Conservation (phyloP, 768 basidiomycete genomes). For the Cubamyces lactineus region DNA sequence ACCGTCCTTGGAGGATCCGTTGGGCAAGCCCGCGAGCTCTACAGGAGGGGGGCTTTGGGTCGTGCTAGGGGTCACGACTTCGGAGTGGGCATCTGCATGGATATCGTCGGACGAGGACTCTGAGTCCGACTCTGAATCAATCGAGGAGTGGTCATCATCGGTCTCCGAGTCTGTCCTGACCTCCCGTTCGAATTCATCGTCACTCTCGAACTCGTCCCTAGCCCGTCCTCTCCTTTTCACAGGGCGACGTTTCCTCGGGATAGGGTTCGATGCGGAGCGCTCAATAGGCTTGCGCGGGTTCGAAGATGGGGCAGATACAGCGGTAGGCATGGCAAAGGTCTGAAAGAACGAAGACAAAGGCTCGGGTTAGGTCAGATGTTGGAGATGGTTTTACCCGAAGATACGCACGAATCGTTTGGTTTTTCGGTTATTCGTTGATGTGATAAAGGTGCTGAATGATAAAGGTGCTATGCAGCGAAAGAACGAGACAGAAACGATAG, state of each 20-base stretch:
- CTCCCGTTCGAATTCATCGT: constrained; percentile 79
- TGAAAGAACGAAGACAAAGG: constrained; percentile 5
- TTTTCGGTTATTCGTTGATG: background rate
- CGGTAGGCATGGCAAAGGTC: constrained; percentile 22
- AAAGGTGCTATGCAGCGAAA: background rate
- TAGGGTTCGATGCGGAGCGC: constrained; percentile 23
- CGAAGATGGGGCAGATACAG: constrained; percentile 16
- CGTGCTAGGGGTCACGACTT: constrained; percentile 66
- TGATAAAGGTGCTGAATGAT: background rate
- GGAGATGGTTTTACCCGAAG: constrained; percentile 8
- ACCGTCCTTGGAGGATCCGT: constrained; percentile 30
- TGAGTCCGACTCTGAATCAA: constrained; percentile 70
- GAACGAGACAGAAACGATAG: constrained; percentile 11
- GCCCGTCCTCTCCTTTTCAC: constrained; percentile 68
- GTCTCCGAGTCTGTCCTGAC: constrained; percentile 70
- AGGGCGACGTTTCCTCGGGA: constrained; percentile 43
- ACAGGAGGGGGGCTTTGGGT: constrained; percentile 57
- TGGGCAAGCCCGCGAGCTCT: constrained; percentile 23
- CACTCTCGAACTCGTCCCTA: constrained; percentile 62
- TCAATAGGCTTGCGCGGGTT: constrained; percentile 20
- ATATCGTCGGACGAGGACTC: constrained; percentile 66
- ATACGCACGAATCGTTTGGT: background rate
- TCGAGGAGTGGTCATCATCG: constrained; percentile 62
- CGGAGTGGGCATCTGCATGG: constrained; percentile 50
- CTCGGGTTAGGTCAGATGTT: background rate